Evolutionary conservation across 2,329 filamentous ascomycete genomes (phyloP).

Genomic region (Chrysosphaeria jannelii): DNA sequence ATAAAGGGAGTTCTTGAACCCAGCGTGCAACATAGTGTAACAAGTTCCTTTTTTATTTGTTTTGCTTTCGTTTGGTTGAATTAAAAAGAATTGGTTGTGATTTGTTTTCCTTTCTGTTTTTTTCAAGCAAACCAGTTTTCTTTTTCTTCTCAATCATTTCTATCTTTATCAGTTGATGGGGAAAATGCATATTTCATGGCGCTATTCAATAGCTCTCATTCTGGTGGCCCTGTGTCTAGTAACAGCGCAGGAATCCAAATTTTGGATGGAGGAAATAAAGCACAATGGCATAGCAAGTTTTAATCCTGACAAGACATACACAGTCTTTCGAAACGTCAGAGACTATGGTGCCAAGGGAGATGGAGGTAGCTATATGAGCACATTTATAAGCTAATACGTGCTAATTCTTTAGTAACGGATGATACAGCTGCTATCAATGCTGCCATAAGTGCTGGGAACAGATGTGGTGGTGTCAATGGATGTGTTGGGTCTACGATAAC

Average conservation of each 20-base stretch:
- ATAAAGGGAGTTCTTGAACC: too few relatives aligned
- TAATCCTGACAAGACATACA: slow-evolving; percentile 10
- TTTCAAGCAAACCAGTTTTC: neutral
- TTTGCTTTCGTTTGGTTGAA: slow-evolving; percentile 1
- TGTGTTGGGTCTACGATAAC: slow-evolving; percentile 5
- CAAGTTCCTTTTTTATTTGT: slow-evolving; percentile 1
- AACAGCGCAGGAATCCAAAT: too few relatives aligned
- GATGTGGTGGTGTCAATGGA: slow-evolving; percentile 7
- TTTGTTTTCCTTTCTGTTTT: neutral
- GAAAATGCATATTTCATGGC: too few relatives aligned
- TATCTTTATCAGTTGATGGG: too few relatives aligned
- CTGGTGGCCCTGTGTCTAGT: too few relatives aligned
- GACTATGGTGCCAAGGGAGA: slow-evolving; percentile 36
- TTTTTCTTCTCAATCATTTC: neutral
- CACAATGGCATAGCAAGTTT: slow-evolving; percentile 18
- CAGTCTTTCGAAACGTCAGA: slow-evolving; percentile 5
- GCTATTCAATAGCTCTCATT: too few relatives aligned
- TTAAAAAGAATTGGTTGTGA: slow-evolving; percentile 1
- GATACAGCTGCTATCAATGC: slow-evolving; percentile 42
- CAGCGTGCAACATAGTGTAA: too few relatives aligned
- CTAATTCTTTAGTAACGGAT: slow-evolving; percentile 20
- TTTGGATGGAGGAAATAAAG: slow-evolving; percentile 14
- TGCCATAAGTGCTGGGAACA: slow-evolving; percentile 20
- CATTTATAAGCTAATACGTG: neutral
- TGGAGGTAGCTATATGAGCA: slow-evolving; percentile 12